These are phyloP conservation scores for Canavalia ensiformis DNA, from an alignment of 306 rosid genomes.

Conservation along the genomic window DNA sequence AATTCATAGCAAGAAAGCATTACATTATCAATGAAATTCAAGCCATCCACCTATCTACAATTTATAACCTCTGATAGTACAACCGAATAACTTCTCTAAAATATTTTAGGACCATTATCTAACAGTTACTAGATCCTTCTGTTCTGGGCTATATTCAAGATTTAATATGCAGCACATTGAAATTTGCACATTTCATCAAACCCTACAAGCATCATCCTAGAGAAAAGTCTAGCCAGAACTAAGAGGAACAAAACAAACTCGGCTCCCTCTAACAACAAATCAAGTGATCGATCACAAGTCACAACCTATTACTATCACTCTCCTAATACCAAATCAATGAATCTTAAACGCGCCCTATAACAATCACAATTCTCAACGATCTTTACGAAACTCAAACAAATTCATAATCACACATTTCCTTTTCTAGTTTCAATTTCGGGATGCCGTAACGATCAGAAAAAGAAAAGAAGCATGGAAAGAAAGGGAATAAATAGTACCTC, in stretches of 20 bases:
- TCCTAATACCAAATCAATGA: not conserved
- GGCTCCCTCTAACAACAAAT: not conserved
- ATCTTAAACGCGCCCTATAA: not conserved
- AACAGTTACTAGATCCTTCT: not conserved
- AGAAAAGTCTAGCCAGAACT: not conserved
- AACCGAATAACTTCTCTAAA: not conserved
- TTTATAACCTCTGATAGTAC: not conserved
- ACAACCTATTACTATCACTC: not conserved
- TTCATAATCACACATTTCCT: no score
- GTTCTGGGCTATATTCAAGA: not conserved
- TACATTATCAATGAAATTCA: conserved; percentile 33
- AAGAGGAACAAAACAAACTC: conserved; percentile 11
- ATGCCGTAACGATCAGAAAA: not conserved
- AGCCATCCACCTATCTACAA: conserved; percentile 4
- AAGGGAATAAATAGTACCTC: conserved; percentile 50
- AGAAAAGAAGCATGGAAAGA: not conserved
- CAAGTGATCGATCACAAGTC: not conserved
- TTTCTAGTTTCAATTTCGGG: no score
- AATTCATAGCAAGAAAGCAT: conserved; percentile 17
- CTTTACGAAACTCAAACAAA: not conserved
- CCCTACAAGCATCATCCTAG: not conserved
- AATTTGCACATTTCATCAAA: conserved; percentile 26
- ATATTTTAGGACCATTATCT: conserved; percentile 8
- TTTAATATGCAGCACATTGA: not conserved
- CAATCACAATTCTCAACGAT: not conserved